Conservation (phyloP, 768 basidiomycete genomes). For the Mycena olivaceomarginata region DNA sequence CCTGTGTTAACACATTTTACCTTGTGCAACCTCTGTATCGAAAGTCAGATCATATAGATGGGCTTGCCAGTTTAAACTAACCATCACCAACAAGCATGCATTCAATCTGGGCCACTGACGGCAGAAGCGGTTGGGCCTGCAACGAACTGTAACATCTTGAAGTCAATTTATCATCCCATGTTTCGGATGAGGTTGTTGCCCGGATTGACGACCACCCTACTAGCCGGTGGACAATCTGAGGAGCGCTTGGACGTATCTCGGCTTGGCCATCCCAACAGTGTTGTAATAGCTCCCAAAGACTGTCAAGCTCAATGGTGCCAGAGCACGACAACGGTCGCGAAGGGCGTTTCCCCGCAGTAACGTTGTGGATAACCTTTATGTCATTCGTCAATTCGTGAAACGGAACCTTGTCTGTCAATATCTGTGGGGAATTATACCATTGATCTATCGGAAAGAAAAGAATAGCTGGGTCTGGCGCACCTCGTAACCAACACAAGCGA, state of each 20-base stretch:
- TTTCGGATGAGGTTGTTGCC: constrained; percentile 11
- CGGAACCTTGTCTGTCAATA: background rate
- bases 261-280: constrained; percentile 7
- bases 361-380: background rate
- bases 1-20: background rate
- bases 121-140: constrained; percentile 7
- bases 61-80: background rate
- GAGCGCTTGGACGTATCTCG: constrained; percentile 1
- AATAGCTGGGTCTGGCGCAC: constrained; percentile 37
- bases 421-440: constrained; percentile 10
- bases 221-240: constrained; percentile 13
- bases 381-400: background rate
- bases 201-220: background rate
- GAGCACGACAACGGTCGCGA: background rate
- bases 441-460: background rate
- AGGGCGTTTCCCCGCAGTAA: background rate
- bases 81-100: constrained; percentile 7
- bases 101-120: too few species aligned
- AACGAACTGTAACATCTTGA: constrained; percentile 12
- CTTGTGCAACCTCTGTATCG: background rate
- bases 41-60: background rate
- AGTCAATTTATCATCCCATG: constrained; percentile 21
- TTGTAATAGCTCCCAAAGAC: constrained; percentile 11
- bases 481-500: constrained; percentile 62
- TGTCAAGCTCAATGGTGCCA: background rate